Base-by-base conservation (phyloP, 805 yeast genomes). In the Starmerella stellata region DNA sequence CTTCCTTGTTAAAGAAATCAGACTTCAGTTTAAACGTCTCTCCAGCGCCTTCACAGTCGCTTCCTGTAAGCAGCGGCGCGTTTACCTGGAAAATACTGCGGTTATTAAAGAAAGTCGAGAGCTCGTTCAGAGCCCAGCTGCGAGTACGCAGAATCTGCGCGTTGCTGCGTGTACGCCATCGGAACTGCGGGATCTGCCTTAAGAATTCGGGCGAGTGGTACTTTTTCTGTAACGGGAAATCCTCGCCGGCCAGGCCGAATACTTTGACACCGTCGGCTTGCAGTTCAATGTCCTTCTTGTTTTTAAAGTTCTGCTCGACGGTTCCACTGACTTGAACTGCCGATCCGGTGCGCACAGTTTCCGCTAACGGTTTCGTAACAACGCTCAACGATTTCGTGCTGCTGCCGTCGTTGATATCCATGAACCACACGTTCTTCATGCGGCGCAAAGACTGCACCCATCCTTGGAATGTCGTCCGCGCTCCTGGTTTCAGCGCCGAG, bases 21-120 rank as follows among this genome's bases (percentile, higher is more conserved):
- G 68, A 46, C 35, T 59, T 63, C 9, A 85, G 59, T 34, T 59
- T 61, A 47, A 90, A 90, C 44, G 79, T 70, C 53, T 90, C 96
- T 4, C 96, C 96, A 3, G 93, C 95, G 15, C 98, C 96, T 60
- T 90, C 99, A 54, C 96, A 87, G 55, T 90, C 98, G 1, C 92
- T 72, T 9, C 80, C 65, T 0, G 98, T 90, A 18, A 87, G 60
- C 11, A 87, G 50, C 5, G 99, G 98, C 3, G 96, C 93, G 20
- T 74, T 64, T 0, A 80, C 82, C 59, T 81, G 85, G 13, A 65
- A 58, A 47, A 80, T 82, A 13, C 68, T 68, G 16, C 66, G 49
- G 0, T 52, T 39, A 16, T 63, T 59, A 54, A 81, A 80, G 48
- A 70, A 80, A 2, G 60, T 60, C 30, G 65, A 58, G 5, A 83